Conservation (phyloP, 805 yeast genomes). For the Ogataea nonfermentans region DNA sequence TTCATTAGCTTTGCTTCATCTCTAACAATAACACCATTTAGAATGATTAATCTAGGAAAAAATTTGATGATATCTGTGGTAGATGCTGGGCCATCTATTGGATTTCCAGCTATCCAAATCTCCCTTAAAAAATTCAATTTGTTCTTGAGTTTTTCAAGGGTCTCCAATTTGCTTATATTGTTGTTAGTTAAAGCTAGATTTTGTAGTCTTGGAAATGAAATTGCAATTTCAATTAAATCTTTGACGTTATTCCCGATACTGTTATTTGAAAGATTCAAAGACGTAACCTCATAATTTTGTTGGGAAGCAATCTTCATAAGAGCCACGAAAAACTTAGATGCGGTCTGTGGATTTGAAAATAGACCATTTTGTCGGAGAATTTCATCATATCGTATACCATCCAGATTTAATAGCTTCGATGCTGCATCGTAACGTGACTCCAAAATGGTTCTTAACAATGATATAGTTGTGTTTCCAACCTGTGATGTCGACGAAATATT, state of each 20-base stretch:
- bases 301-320: slow-evolving; percentile 75
- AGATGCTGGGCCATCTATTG: slow-evolving; percentile 49
- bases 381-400: slow-evolving; percentile 62
- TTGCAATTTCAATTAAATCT: slow-evolving; percentile 61
- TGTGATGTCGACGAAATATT: slow-evolving; percentile 26
- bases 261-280: slow-evolving; percentile 69
- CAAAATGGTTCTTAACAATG: slow-evolving; percentile 59
- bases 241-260: slow-evolving; percentile 57
- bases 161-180: slow-evolving; percentile 53
- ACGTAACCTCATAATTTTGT: slow-evolving; percentile 52
- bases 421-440: slow-evolving; percentile 64
- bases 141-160: slow-evolving; percentile 72
- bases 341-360: slow-evolving; percentile 41
- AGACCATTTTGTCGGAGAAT: slow-evolving; percentile 59
- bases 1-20: slow-evolving; percentile 60
- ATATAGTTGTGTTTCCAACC: slow-evolving; percentile 46
- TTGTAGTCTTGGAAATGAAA: slow-evolving; percentile 68
- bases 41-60: slow-evolving; percentile 77
- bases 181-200: slow-evolving; percentile 83
- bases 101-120: slow-evolving; percentile 75
- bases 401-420: slow-evolving; percentile 65
- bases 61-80: slow-evolving; percentile 60
- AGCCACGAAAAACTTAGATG: slow-evolving; percentile 86
- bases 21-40: slow-evolving; percentile 77
- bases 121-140: slow-evolving; percentile 75